Conservation (phyloP, 129 eudicot species). For the Kitagawia praeruptora region DNA sequence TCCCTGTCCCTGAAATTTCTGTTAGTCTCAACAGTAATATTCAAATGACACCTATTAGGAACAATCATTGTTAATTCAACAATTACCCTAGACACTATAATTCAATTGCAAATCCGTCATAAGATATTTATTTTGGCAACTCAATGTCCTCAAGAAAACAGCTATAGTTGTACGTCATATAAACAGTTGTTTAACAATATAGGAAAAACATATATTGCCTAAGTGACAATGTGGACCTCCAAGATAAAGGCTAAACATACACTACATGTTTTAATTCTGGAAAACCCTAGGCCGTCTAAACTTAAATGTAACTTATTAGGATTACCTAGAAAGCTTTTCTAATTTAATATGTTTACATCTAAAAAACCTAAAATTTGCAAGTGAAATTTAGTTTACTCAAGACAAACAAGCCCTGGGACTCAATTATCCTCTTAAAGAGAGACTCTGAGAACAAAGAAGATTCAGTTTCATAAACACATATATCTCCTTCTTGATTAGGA, state of each 20-base stretch:
- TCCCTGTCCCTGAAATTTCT: slow-evolving; percentile 61
- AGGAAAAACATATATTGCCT: neutral
- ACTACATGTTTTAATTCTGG: neutral
- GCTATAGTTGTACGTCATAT: neutral
- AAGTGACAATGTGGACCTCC: neutral
- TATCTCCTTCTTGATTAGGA: neutral
- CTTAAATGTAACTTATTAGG: neutral
- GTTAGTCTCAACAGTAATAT: neutral
- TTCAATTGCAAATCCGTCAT: neutral
- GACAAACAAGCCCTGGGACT: neutral
- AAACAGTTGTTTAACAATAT: neutral
- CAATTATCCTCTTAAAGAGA: neutral
- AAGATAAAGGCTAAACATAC: neutral
- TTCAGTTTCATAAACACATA: neutral
- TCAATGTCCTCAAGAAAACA: neutral
- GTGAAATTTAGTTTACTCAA: neutral
- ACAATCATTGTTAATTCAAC: neutral
- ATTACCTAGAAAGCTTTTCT: neutral
- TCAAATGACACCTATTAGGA: neutral
- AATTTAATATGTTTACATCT: neutral
- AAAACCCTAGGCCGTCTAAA: too few relatives aligned
- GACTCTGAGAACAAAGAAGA: neutral
- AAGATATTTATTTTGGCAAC: neutral
- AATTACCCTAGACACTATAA: neutral
- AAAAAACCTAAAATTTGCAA: neutral